These are phyloP conservation scores for Populus hybrid DNA, from an alignment of 441 rosid genomes.

Conservation along the genomic window DNA sequence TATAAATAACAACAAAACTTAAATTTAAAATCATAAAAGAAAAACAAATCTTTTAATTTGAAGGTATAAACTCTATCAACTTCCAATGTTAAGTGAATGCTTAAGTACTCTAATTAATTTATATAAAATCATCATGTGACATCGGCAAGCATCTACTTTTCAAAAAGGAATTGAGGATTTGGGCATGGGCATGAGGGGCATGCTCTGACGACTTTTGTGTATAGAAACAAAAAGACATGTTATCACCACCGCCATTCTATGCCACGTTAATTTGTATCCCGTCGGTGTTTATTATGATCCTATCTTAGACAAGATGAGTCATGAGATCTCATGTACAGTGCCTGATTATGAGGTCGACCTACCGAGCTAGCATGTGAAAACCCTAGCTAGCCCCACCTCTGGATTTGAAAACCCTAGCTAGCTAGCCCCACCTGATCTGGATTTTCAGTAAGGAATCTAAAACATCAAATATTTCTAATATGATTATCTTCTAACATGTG, in stretches of 20 bases:
- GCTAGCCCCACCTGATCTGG: neutral
- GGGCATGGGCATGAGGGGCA: neutral
- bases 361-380: constrained; percentile 1
- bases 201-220: neutral
- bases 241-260: neutral
- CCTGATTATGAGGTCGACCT: neutral
- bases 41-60: no score
- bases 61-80: no score
- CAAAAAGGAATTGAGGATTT: neutral
- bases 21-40: no score
- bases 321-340: neutral
- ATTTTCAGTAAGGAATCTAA: neutral
- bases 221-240: neutral
- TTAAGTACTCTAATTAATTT: no score
- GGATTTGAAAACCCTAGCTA: no score
- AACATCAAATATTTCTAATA: neutral
- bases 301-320: constrained; percentile 2
- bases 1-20: no score
- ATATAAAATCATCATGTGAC: neutral
- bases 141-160: neutral
- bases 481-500: neutral
- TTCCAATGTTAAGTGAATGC: no score
- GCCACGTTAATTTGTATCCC: constrained; percentile 5
- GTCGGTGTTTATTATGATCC: neutral
- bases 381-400: neutral